Evolutionary conservation across 176 grass and related monocot species (phyloP), one percentile per base, ranked within the genome.

Genomic region (Triticum urartu): DNA sequence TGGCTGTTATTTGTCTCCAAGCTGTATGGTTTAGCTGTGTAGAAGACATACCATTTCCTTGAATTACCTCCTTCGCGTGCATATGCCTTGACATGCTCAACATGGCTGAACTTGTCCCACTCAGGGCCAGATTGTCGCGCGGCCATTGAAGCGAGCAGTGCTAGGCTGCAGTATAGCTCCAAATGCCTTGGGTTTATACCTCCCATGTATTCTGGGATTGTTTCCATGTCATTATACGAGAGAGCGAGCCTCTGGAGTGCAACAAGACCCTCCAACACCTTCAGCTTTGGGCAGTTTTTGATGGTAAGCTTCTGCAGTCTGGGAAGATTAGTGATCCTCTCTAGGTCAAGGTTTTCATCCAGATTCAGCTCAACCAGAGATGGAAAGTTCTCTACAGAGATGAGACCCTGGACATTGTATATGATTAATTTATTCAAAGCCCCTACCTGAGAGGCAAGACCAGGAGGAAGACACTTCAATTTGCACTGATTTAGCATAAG

Each of bases 191-290:
- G 26, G 26, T 66, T 32, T 66, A 32, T 15, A 33, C 12, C 2
- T 32, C 64, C 11, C 64, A 66, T 32, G 12, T 66, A 66, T 66
- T 33, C 2, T 32, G 64, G 64, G 12, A 66, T 0, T 7, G 64
- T 33, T 0, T 17, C 64, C 64, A 11, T 39, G 9, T 8, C 7
- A 0, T 60, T 9, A 22, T 60, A 0, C 6, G 17, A 0, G 2
- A 60, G 21, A 0, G 0, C 0, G 12, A 67, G 4, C 26, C 64
- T 68, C 5, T 68, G 64, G 12, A 68, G 26, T 68, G 5, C 14
- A 33, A 2, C 2, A 11, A 68, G 0, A 17, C 26, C 26, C 2
- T 75, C 42, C 6, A 75, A 25, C 1, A 1, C 0, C 3, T 36
- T 36, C 15, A 69, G 11, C 9, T 67, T 67, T 34, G 64, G 13